Conservation (phyloP, 2,329 filamentous ascomycete species). For the Fusarium sp. region DNA sequence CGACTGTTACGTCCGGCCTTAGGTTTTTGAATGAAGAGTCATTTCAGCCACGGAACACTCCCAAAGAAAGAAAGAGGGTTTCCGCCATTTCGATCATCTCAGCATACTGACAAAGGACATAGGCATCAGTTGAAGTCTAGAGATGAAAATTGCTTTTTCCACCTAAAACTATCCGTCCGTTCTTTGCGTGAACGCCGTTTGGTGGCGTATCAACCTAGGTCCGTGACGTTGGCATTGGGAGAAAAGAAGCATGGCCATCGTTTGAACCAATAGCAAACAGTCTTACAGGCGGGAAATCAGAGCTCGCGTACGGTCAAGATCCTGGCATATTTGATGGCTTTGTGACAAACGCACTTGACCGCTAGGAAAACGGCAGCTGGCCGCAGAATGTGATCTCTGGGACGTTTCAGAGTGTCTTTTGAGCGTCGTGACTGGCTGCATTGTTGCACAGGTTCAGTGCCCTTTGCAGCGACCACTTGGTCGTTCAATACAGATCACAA, state of each 20-base stretch:
- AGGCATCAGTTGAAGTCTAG: neutral
- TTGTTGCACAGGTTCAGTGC: conserved; percentile 1
- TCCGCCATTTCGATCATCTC: neutral
- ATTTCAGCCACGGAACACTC: neutral
- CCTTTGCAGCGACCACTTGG: conserved; percentile 11
- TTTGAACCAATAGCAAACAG: neutral
- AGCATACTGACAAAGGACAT: neutral
- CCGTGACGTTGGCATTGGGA: neutral
- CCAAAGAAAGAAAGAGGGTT: neutral
- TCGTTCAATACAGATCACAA: neutral
- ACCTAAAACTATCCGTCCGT: neutral
- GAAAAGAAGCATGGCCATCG: neutral
- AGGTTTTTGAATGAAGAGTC: neutral
- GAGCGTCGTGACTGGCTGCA: neutral
- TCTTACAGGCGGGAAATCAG: neutral
- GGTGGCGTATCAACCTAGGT: neutral
- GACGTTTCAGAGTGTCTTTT: neutral
- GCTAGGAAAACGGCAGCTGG: neutral
- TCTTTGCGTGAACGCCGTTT: neutral
- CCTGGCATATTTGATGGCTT: neutral
- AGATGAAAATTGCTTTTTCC: neutral
- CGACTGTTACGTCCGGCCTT: neutral
- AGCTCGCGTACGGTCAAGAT: neutral
- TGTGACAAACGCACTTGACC: neutral
- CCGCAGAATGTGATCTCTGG: neutral